Conservation (phyloP, 2,329 filamentous ascomycete species). For the Colletotrichum australisinense region DNA sequence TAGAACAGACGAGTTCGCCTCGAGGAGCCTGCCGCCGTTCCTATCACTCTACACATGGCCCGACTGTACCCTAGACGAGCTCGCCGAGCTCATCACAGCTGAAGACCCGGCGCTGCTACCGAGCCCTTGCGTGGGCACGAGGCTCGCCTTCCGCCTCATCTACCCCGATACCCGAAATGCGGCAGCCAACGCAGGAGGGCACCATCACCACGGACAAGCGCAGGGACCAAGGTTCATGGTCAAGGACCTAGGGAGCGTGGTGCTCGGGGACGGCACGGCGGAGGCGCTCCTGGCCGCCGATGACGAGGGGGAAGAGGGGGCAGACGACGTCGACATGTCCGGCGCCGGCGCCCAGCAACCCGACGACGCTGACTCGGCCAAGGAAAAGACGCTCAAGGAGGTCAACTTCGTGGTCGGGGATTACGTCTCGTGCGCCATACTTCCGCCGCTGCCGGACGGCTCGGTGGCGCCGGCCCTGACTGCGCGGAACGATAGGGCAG, state of each 20-base stretch:
- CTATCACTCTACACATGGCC: conserved; percentile 90
- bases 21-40: conserved; percentile 69
- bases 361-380: conserved; percentile 6
- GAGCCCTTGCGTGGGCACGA: conserved; percentile 80
- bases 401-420: conserved; percentile 89
- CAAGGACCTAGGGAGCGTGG: conserved; percentile 85
- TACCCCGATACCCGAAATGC: conserved; percentile 75
- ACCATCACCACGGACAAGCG: conserved; percentile 52
- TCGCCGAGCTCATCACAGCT: conserved; percentile 80
- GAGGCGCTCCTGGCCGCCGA: conserved; percentile 58
- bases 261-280: conserved; percentile 67
- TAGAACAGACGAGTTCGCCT: conserved; percentile 78
- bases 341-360: too few relatives aligned
- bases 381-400: conserved; percentile 78
- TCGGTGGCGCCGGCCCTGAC: conserved; percentile 74
- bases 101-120: conserved; percentile 74
- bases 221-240: conserved; percentile 72
- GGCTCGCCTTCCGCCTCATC: conserved; percentile 88
- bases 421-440: conserved; percentile 84
- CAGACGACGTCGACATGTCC: conserved; percentile 34
- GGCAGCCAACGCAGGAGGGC: conserved; percentile 38
- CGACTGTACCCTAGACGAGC: conserved; percentile 82
- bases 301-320: conserved; percentile 46
- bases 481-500: conserved; percentile 56
- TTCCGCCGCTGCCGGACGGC: conserved; percentile 80